These are phyloP conservation scores for Aphanomyces stellatus DNA, from an alignment of 352 stramenopile genomes.

Conservation along the genomic window DNA sequence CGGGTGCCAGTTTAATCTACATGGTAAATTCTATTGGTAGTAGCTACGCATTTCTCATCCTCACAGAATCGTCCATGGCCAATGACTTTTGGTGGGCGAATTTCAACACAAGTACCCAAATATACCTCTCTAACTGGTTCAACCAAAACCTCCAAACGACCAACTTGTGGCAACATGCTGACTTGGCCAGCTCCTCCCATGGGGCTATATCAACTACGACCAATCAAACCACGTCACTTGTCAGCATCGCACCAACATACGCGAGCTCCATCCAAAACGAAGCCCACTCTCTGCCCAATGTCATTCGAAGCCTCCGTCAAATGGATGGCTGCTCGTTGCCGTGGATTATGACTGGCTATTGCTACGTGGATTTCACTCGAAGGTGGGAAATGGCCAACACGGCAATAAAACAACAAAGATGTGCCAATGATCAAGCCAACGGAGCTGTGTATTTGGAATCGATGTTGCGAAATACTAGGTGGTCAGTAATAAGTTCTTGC, in stretches of 20 bases:
- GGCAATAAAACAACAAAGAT: background rate
- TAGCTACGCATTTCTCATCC: background rate
- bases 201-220: no score
- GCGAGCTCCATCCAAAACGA: no score
- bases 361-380: constrained; percentile 12
- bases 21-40: background rate
- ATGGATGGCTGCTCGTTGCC: no score
- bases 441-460: constrained; percentile 3
- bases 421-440: background rate
- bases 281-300: no score
- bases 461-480: background rate
- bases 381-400: constrained; percentile 6
- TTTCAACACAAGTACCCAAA: background rate
- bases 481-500: background rate
- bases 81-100: constrained; percentile 21
- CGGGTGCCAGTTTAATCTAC: constrained; percentile 1
- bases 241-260: no score
- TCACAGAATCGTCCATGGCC: constrained; percentile 2
- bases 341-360: no score
- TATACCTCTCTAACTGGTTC: constrained; percentile 8
- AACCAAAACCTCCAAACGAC: background rate
- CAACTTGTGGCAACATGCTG: background rate
- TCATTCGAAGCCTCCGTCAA: no score
- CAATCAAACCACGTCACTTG: no score
- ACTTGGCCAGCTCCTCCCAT: background rate